Evolutionary conservation across 768 basidiomycete genomes (phyloP), one percentile per base, ranked within the genome.

Genomic region (Russula ochroleuca): DNA sequence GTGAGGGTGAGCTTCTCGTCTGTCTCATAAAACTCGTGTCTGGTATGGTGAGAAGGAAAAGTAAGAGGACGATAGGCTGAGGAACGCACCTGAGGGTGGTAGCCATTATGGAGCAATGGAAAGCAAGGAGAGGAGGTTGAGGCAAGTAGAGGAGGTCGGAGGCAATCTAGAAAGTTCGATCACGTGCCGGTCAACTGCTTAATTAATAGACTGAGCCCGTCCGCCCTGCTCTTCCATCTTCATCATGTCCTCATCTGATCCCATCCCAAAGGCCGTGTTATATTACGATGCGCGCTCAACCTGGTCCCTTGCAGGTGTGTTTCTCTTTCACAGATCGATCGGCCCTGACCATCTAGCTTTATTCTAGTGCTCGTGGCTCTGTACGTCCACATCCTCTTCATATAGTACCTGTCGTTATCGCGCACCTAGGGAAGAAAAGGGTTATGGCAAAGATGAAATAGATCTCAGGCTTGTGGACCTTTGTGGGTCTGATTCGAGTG

Each of bases 21-120:
- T 14, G 86, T 88, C 75, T 94, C 92, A 74, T 93, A 94, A 74
- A 88, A 94, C 73, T 92, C 90, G 77, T 93, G 85, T 74, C 37
- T 51, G 33, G 61, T 41, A 62, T 38, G 52, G 50, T 38, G 48
- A 48, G 59, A 38, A 31, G 6, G 11, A 9, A 28, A 13, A 2
- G 25, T 25, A 35, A 35, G 25, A 28, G 9, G 47, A 41, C 28
- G 15, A 50, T 15, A 17, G 33, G 53, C 49, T n/a, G 33, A 17
- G 17, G 41, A 47, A 43, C 55, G 13, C 37, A 69, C 63, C 62
- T 64, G 13, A 68, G n/a, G 21, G 53, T 41, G 35, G 67, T 52
- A 35, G 67, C 47, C 55, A 51, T 64, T 49, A 2, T 17, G 15
- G 13, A 28, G 14, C 2, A 13, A 2, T 17, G 15, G 13, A 28